Conservation (phyloP, 2,329 filamentous ascomycete genomes). For the Epichloe coenophiala region DNA sequence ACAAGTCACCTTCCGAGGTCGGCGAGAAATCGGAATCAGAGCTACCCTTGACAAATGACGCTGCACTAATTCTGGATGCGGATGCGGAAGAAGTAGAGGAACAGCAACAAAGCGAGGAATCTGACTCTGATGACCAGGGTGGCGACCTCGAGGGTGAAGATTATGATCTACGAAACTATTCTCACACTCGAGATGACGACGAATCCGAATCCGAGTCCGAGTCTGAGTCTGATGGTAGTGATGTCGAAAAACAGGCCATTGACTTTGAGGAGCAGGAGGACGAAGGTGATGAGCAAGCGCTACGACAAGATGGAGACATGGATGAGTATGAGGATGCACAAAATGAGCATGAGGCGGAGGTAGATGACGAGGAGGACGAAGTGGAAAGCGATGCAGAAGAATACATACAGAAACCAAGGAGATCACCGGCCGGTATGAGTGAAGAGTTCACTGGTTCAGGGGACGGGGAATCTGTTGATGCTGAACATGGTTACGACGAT, state of each 20-base stretch:
- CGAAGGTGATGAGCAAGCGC: slow-evolving; percentile 3
- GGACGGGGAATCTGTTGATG: slow-evolving; percentile 15
- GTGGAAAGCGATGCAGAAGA: background rate
- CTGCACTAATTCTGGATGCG: background rate
- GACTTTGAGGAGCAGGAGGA: slow-evolving; percentile 20
- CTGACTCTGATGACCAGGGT: slow-evolving; percentile 10
- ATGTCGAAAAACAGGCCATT: slow-evolving; percentile 10
- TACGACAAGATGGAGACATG: slow-evolving; percentile 5
- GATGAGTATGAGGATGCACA: slow-evolving; percentile 4
- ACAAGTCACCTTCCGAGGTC: background rate
- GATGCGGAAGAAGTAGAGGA: background rate
- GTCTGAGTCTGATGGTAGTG: slow-evolving; percentile 5
- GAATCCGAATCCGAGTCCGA: slow-evolving; percentile 1
- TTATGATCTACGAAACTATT: slow-evolving; percentile 21
- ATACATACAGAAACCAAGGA: background rate
- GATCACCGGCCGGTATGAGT: background rate
- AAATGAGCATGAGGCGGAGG: slow-evolving; percentile 1
- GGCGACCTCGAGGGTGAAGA: slow-evolving; percentile 19
- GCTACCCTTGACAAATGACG: background rate
- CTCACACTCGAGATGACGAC: slow-evolving; percentile 19
- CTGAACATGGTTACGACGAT: slow-evolving; percentile 12
- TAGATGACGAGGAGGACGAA: background rate
- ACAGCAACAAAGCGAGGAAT: slow-evolving; percentile 6
- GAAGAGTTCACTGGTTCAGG: background rate
- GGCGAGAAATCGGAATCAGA: background rate